A percentile compares a stretch with the other conserved stretches of the same genome.
Conservation (phyloP, 352 stramenopile species). For the Globisporangium takayamanum region DNA sequence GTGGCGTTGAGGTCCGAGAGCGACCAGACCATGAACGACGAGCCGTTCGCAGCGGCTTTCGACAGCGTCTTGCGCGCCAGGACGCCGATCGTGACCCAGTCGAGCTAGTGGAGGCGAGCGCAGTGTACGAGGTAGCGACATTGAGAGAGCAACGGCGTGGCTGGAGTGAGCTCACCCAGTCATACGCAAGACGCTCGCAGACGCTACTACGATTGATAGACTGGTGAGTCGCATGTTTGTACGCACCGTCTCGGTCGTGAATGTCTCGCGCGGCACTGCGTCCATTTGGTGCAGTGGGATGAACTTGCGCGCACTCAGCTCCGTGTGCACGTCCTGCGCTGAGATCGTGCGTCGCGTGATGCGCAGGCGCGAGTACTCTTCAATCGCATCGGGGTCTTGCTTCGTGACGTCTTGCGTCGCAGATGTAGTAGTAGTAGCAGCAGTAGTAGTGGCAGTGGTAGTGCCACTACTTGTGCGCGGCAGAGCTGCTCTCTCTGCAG, state of each 20-base stretch:
- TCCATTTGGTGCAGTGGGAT: constrained; percentile 61
- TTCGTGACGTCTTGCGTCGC: not conserved
- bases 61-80: constrained; percentile 65
- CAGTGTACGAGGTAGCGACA: too few species aligned
- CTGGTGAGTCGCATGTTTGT: not conserved
- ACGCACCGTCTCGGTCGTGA: constrained; percentile 48
- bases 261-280: constrained; percentile 33
- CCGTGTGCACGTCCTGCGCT: constrained; percentile 28
- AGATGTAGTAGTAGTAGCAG: constrained; percentile 9
- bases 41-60: constrained; percentile 55
- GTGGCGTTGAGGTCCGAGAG: constrained; percentile 64
- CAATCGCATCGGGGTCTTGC: constrained; percentile 11
- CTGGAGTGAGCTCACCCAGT: not conserved
- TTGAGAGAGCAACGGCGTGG: too few species aligned
- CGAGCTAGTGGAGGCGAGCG: constrained; percentile 26
- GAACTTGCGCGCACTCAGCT: constrained; percentile 71
- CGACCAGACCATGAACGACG: constrained; percentile 76
- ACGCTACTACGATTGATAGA: not conserved
- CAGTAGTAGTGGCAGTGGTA: constrained; percentile 16
- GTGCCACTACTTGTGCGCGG: not conserved
- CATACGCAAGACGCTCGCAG: not conserved
- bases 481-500: not conserved
- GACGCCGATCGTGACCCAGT: constrained; percentile 83
- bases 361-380: constrained; percentile 55
- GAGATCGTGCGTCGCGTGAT: constrained; percentile 51